Evolutionary conservation across 2,329 filamentous ascomycete genomes (phyloP), one percentile per base, ranked within the genome.

Genomic region (Colletotrichum navitas): DNA sequence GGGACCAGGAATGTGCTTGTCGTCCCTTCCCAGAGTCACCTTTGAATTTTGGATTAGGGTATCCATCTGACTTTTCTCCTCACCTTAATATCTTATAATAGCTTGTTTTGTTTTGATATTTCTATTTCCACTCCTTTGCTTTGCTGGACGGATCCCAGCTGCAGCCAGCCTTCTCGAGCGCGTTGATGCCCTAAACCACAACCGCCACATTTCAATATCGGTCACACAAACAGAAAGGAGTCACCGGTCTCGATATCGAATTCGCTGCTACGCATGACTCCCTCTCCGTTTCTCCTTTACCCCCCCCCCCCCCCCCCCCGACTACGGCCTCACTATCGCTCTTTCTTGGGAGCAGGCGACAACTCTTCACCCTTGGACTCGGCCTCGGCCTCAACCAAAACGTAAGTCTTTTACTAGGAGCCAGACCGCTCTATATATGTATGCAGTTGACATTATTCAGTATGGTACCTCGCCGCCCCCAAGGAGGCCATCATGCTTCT

Each of bases 391-490:
- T 18, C 32, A 11, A 39, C 5, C 54, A 10, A 6, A 14, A 58
- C 39, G 34, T 56, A 39, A 39, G 54, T 39, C n/a, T 26, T 5
- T 24, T 34, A 11, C n/a, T 16, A 18, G 14, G 14, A 14, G 12
- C 52, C 21, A 14, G 34, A 26, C 16, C 18, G 14, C 34, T 58
- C 24, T 11, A 18, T 16, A 11, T 18, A 6, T 12, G 1, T 21
- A 45, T 26, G 14, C 26, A 8, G 34, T 26, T 32, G 12, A 52
- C 24, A 2, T n/a, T 5, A 14, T 29, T 6, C 29, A 64, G 69
- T 39, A 69, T 72, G 69, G 5, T 43, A 24, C 16, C 24, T 11
- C 29, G 29, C 45, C 54, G 12, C 14, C n/a, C 16, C 16, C 16
- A 16, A 14, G 39, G 41, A 39, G 56, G 32, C 1, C 39, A 63